Percentiles rank a stretch among this genome's conserved stretches.
These are phyloP conservation scores for Hericium alpestre DNA, from an alignment of 768 basidiomycete species.

Conservation along the genomic window DNA sequence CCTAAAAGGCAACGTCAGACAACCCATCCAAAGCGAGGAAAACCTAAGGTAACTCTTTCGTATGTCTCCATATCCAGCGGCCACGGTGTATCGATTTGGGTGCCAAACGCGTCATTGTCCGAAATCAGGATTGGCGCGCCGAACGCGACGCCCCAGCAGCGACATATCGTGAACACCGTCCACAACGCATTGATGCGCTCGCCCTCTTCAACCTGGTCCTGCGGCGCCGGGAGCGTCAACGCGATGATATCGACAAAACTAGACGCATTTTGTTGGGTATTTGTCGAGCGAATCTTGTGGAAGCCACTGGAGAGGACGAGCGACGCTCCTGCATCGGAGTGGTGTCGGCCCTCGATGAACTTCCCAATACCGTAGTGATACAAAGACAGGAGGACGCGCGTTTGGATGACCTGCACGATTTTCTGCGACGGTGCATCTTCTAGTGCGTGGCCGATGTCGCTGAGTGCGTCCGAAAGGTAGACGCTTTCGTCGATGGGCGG, in stretches of 20 bases:
- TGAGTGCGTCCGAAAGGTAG: constrained; percentile 38
- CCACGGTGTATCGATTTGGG: constrained; percentile 31
- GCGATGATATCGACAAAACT: constrained; percentile 8
- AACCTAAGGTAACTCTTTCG: background rate
- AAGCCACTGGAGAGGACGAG: constrained; percentile 20
- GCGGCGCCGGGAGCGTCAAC: constrained; percentile 25
- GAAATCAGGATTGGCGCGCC: constrained; percentile 44
- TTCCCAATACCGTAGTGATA: constrained; percentile 21
- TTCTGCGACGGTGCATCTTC: constrained; percentile 22
- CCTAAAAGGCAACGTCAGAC: constrained; percentile 24
- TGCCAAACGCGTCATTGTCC: constrained; percentile 36
- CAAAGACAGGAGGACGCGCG: constrained; percentile 22
- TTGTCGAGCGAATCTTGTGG: constrained; percentile 15
- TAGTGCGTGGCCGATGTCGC: constrained; percentile 33
- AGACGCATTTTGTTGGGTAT: constrained; percentile 4
- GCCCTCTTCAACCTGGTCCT: constrained; percentile 45
- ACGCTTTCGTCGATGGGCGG: constrained; percentile 22
- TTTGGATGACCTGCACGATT: constrained; percentile 25
- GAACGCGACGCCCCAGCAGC: constrained; percentile 42
- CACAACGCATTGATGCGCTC: constrained; percentile 62
- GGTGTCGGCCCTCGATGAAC: constrained; percentile 21
- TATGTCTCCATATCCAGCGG: constrained; percentile 25
- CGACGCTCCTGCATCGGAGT: constrained; percentile 20
- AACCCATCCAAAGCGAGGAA: constrained; percentile 20
- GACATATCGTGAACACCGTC: constrained; percentile 49